These are phyloP conservation scores for Lippia alba DNA, from an alignment of 305 asterid genomes.

Conservation along the genomic window DNA sequence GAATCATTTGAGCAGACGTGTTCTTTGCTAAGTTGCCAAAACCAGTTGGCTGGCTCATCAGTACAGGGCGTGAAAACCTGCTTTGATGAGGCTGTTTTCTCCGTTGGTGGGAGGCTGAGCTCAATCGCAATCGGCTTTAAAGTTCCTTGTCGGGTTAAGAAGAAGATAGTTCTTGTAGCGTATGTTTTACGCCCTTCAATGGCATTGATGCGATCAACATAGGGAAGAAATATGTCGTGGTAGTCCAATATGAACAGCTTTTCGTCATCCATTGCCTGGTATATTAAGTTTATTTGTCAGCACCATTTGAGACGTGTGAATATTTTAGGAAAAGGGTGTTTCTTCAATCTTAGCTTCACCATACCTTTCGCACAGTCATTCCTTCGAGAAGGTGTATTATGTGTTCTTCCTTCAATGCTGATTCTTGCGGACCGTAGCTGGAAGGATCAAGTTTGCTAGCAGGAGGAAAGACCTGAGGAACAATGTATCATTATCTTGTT, in stretches of 20 bases:
- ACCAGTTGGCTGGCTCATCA: slow-evolving; percentile 51
- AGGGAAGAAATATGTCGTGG: slow-evolving; percentile 57
- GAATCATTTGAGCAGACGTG: slow-evolving; percentile 67
- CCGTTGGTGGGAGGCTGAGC: slow-evolving; percentile 50
- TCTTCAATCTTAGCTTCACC: too few species aligned
- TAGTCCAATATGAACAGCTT: slow-evolving; percentile 57
- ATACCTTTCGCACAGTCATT: slow-evolving; percentile 58
- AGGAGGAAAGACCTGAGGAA: slow-evolving; percentile 48
- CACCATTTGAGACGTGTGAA: too few species aligned
- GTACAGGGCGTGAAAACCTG: slow-evolving; percentile 51
- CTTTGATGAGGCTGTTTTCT: slow-evolving; percentile 32
- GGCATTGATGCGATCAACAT: slow-evolving; percentile 51
- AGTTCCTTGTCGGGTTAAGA: slow-evolving; percentile 48
- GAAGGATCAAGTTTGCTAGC: slow-evolving; percentile 62
- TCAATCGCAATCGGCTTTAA: slow-evolving; percentile 63
- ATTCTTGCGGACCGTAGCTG: slow-evolving; percentile 56
- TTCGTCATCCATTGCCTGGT: slow-evolving; percentile 49
- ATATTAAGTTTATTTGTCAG: background rate
- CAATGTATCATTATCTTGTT: background rate
- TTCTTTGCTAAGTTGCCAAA: slow-evolving; percentile 59
- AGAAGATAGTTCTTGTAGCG: slow-evolving; percentile 64
- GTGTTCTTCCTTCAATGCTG: slow-evolving; percentile 62
- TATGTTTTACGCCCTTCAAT: slow-evolving; percentile 63
- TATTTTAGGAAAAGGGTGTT: too few species aligned
- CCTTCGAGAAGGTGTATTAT: slow-evolving; percentile 50